phyloP scores from a whole-genome alignment of 768 basidiomycete genomes.

The Royoungia palumana region DNA sequence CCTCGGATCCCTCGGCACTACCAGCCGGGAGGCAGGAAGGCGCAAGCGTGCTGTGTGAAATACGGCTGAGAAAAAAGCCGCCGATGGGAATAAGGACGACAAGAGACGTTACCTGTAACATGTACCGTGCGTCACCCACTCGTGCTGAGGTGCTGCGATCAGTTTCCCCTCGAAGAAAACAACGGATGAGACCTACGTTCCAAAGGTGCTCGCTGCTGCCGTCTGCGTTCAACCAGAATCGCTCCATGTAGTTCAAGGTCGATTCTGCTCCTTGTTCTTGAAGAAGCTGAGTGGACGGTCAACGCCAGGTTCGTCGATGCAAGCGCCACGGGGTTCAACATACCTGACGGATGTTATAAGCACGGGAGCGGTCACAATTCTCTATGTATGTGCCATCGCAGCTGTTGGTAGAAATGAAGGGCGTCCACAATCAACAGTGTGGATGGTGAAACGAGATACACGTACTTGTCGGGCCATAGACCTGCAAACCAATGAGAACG shows the following conservation, averaged over 20 bases:
- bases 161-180: background rate
- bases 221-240: constrained; percentile 60
- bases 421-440: background rate
- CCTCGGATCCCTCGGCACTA: constrained; percentile 60
- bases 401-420: constrained; percentile 28
- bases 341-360: constrained; percentile 44
- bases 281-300: constrained; percentile 44
- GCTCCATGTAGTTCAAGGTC: constrained; percentile 59
- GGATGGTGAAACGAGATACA: background rate
- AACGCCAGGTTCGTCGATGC: background rate
- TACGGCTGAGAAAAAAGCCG: background rate
- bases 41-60: constrained; percentile 50
- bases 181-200: constrained; percentile 47
- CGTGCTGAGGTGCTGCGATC: constrained; percentile 43
- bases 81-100: background rate
- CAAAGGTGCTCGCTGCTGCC: constrained; percentile 65
- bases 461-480: constrained; percentile 65
- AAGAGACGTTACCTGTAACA: constrained; percentile 31
- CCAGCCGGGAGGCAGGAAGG: constrained; percentile 54
- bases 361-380: constrained; percentile 41
- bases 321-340: constrained; percentile 2
- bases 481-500: constrained; percentile 35
- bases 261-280: constrained; percentile 49
- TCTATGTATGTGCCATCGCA: constrained; percentile 47
- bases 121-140: constrained; percentile 69